Percentiles rank a stretch among this genome's conserved stretches.
phyloP scores from a whole-genome alignment of 2,329 filamentous ascomycete genomes.

The Talaromyces sp. region DNA sequence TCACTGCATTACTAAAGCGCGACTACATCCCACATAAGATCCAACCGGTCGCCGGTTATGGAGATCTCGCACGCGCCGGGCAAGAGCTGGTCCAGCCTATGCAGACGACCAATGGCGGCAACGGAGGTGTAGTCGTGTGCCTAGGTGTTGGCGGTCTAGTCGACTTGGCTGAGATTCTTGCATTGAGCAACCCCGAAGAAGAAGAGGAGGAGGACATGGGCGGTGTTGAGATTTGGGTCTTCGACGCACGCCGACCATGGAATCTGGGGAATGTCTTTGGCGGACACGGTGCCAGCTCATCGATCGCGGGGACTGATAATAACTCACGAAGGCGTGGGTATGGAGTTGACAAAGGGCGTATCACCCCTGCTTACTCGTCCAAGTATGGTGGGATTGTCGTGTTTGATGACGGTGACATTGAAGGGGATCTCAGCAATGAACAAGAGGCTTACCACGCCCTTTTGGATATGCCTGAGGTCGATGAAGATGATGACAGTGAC shows the following conservation, averaged over 20 bases:
- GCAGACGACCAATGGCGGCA: conserved; percentile 81
- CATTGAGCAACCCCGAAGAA: conserved; percentile 71
- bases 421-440: conserved; percentile 74
- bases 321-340: conserved; percentile 53
- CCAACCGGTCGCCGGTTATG: conserved; percentile 90
- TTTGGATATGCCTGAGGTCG: conserved; percentile 86
- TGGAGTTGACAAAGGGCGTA: conserved; percentile 73
- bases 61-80: conserved; percentile 79
- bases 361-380: conserved; percentile 72
- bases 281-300: conserved; percentile 60
- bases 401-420: conserved; percentile 94
- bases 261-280: conserved; percentile 93
- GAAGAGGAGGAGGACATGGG: conserved; percentile 66
- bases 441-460: conserved; percentile 82
- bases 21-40: conserved; percentile 99
- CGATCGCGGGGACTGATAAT: conserved; percentile 50
- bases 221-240: conserved; percentile 92
- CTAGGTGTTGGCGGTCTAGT: conserved; percentile 90
- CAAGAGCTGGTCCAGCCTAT: conserved; percentile 79
- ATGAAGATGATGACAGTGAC: conserved; percentile 69
- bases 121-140: conserved; percentile 86
- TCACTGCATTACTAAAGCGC: conserved; percentile 90
- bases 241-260: conserved; percentile 91
- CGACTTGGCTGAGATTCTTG: conserved; percentile 78
- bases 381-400: conserved; percentile 88